Conservation (phyloP, 257 asterid genomes). For the Anisodus tanguticus region DNA sequence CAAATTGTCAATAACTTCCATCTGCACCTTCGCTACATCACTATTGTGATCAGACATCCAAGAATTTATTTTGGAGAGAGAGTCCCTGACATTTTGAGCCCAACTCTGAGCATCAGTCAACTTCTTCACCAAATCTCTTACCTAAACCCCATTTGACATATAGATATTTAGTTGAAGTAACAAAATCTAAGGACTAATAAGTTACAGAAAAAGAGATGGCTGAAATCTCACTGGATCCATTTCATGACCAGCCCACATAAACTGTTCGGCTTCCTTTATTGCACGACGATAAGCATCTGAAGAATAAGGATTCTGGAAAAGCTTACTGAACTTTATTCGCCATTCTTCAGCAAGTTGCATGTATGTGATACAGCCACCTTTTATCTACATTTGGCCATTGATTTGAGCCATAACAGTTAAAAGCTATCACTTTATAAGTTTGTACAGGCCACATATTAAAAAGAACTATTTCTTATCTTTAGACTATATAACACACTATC, state of each 20-base stretch:
- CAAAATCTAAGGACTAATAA: background rate
- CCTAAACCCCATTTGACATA: slow-evolving; percentile 51
- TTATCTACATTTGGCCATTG: slow-evolving; percentile 54
- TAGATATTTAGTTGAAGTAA: slow-evolving; percentile 34
- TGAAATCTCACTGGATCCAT: slow-evolving; percentile 75
- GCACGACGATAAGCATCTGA: slow-evolving; percentile 62
- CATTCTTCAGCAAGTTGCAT: slow-evolving; percentile 87
- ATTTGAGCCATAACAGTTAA: background rate
- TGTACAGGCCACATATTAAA: slow-evolving; percentile 11
- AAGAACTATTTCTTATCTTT: background rate
- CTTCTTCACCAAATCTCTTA: slow-evolving; percentile 67
- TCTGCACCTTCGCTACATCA: slow-evolving; percentile 51
- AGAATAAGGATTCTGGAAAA: slow-evolving; percentile 67
- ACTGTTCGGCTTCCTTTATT: slow-evolving; percentile 81
- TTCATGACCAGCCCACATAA: slow-evolving; percentile 95
- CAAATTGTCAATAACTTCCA: slow-evolving; percentile 64
- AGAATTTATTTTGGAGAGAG: slow-evolving; percentile 63
- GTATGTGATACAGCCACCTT: slow-evolving; percentile 62
- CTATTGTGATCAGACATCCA: slow-evolving; percentile 53
- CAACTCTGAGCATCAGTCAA: slow-evolving; percentile 69
- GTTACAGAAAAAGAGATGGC: slow-evolving; percentile 39
- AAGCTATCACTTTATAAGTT: background rate
- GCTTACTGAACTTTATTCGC: slow-evolving; percentile 61
- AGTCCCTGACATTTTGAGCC: slow-evolving; percentile 68
- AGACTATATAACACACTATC: background rate